Evolutionary conservation across 352 stramenopile species (phyloP).

Genomic region (Blastocystis sp.): DNA sequence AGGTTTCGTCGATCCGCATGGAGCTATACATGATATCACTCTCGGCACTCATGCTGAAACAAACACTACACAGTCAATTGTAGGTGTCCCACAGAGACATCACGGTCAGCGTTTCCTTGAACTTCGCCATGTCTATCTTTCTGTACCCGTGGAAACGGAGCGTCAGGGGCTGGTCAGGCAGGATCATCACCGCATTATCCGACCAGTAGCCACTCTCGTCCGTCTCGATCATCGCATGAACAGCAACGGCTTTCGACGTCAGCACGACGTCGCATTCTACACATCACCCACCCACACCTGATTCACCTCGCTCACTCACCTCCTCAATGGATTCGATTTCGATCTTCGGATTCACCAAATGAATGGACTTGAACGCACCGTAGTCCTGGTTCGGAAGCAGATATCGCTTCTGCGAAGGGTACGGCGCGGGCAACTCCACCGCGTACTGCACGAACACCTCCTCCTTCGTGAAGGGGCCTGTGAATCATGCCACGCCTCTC

Average conservation of each 20-base stretch:
- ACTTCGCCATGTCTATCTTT: conserved; percentile 76
- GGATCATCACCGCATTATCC: conserved; percentile 82
- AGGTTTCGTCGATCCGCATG: conserved; percentile 25
- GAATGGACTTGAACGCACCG: conserved; percentile 29
- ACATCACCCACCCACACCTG: not conserved
- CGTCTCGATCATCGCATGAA: conserved; percentile 82
- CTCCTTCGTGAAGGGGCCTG: conserved; percentile 30
- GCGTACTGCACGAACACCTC: conserved; percentile 39
- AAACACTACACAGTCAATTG: conserved; percentile 52
- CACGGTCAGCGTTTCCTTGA: conserved; percentile 78
- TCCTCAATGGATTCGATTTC: not conserved
- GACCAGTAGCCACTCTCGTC: conserved; percentile 80
- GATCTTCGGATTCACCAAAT: conserved; percentile 26
- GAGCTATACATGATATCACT: conserved; percentile 2
- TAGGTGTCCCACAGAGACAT: conserved; percentile 82
- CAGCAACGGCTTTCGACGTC: conserved; percentile 79
- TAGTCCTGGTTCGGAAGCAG: conserved; percentile 54
- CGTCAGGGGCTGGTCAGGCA: conserved; percentile 79
- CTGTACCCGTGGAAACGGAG: conserved; percentile 77
- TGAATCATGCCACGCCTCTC: not conserved
- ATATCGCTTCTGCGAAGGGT: conserved; percentile 46
- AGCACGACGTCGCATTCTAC: conserved; percentile 5
- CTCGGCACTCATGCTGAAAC: not conserved
- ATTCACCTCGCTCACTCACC: not conserved
- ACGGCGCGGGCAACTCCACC: conserved; percentile 11